Conservation (phyloP, 2,329 filamentous ascomycete genomes). For the Aspergillus piperis region DNA sequence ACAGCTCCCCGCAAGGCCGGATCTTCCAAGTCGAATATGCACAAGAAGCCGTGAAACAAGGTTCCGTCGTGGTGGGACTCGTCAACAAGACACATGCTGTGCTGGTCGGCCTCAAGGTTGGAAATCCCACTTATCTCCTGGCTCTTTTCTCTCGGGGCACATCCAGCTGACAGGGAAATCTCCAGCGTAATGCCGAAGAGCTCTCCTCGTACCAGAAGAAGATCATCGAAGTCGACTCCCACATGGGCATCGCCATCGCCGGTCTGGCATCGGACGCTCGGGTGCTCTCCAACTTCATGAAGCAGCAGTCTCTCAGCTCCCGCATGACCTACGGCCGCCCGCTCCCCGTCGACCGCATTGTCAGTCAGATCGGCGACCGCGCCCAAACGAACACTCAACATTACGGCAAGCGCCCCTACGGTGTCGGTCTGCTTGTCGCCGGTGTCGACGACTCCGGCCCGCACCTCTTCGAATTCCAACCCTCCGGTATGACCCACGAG, state of each 20-base stretch:
- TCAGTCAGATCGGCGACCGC: conserved; percentile 90
- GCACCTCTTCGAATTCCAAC: conserved; percentile 98
- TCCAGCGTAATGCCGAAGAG: conserved; percentile 94
- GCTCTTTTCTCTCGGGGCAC: not conserved
- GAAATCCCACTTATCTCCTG: conserved; percentile 7
- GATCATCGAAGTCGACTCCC: conserved; percentile 93
- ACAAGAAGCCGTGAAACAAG: conserved; percentile 97
- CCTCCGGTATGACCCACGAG: conserved; percentile 92
- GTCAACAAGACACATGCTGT: conserved; percentile 98
- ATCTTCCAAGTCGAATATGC: conserved; percentile 99
- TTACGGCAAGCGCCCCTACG: conserved; percentile 94
- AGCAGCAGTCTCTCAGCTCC: conserved; percentile 94
- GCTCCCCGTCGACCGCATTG: conserved; percentile 85
- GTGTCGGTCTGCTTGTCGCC: conserved; percentile 87
- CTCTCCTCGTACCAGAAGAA: conserved; percentile 99
- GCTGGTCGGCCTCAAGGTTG: conserved; percentile 92
- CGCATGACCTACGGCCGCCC: conserved; percentile 94
- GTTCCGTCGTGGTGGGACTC: conserved; percentile 94
- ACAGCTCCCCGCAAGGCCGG: conserved; percentile 93
- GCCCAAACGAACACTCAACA: conserved; percentile 98
- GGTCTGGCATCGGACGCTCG: conserved; percentile 96
- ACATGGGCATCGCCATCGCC: conserved; percentile 92
- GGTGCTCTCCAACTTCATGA: conserved; percentile 99
- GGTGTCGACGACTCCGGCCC: conserved; percentile 92
- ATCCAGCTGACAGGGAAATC: conserved; percentile 8